Conservation (phyloP, 2,329 filamentous ascomycete genomes). For the Periglandula ipomoeae region DNA sequence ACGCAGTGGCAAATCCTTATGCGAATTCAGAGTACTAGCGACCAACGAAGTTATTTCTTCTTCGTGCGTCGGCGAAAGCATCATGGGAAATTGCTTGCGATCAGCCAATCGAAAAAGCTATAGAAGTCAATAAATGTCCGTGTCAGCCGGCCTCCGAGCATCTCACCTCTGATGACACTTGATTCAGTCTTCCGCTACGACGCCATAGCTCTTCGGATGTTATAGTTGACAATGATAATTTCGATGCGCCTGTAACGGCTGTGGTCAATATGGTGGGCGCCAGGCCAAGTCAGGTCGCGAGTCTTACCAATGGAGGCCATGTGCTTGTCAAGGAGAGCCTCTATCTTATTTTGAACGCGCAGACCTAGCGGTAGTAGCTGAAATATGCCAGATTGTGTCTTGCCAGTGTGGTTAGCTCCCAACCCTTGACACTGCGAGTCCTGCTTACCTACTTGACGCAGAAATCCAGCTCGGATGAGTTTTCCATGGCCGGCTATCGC, state of each 20-base stretch:
- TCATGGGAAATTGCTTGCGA: slow-evolving; percentile 62
- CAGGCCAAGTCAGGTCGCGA: neutral
- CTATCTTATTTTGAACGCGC: slow-evolving; percentile 81
- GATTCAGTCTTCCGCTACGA: slow-evolving; percentile 70
- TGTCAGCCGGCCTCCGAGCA: neutral
- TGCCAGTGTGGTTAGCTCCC: neutral
- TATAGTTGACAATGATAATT: slow-evolving; percentile 73
- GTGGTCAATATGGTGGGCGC: neutral
- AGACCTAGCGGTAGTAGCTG: slow-evolving; percentile 83
- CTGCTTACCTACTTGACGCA: slow-evolving; percentile 54
- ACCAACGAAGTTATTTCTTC: slow-evolving; percentile 89
- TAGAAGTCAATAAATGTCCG: slow-evolving; percentile 14
- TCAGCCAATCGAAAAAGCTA: slow-evolving; percentile 76
- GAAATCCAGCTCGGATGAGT: slow-evolving; percentile 61
- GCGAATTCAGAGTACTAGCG: slow-evolving; percentile 62
- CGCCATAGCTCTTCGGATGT: slow-evolving; percentile 80
- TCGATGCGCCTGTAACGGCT: slow-evolving; percentile 55
- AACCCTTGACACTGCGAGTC: neutral
- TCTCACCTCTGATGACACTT: slow-evolving; percentile 60
- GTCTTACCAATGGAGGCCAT: slow-evolving; percentile 64
- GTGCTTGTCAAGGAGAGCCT: slow-evolving; percentile 75
- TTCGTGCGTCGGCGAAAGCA: slow-evolving; percentile 89
- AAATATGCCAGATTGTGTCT: slow-evolving; percentile 85
- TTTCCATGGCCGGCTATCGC: slow-evolving; percentile 53
- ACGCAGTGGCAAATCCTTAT: slow-evolving; percentile 76